Base-by-base conservation (phyloP, 2,329 filamentous ascomycete species). In the Macrophomina phaseolina region DNA sequence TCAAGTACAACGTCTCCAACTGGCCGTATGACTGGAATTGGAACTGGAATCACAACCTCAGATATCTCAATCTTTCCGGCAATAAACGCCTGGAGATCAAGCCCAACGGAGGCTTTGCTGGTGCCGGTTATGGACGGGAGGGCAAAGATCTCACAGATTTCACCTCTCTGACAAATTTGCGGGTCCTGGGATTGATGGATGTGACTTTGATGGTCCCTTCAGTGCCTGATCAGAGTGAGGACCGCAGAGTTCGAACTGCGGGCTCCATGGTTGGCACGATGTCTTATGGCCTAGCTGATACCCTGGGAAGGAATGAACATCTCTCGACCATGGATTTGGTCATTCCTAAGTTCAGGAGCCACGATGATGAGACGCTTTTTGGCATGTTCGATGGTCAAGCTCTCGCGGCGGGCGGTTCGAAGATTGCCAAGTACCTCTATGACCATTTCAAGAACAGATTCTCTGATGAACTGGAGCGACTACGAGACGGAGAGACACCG, bases 21-120 rank as follows among this genome's bases (percentile, higher is more conserved):
- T 97, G 97, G 85, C 95, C 94, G 0, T 99, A 99, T 76, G 95
- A 99, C 77, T 99, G 95, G 95, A 99, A 99, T 74, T 99, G 95
- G 95, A 98, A 98, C 75, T 92, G 95, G 85, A 99, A 99, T 74
- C 92, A 91, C 58, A 96, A 97, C 73, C 82, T 99, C 70, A 91
- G 94, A 69, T 99, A 96, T 75, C 89, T 99, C 69, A 99, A 98
- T 75, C 84, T 99, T 74, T 98, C 94, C 0, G 95, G 95, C 62
- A 99, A 99, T 81, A 97, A 97, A 79, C 89, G 94, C 61, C 81
- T 99, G 40, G 95, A 99, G 79, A 98, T 99, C 81, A 90, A 89
- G 74, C 87, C 87, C 0, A 87, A 82, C 68, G 87, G 87, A 32
- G 82, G 85, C 7, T 87, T 87, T 56, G 81, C 84, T 65, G 84